Conservation (phyloP, 805 yeast genomes). For the Blastobotrys peoriensis region DNA sequence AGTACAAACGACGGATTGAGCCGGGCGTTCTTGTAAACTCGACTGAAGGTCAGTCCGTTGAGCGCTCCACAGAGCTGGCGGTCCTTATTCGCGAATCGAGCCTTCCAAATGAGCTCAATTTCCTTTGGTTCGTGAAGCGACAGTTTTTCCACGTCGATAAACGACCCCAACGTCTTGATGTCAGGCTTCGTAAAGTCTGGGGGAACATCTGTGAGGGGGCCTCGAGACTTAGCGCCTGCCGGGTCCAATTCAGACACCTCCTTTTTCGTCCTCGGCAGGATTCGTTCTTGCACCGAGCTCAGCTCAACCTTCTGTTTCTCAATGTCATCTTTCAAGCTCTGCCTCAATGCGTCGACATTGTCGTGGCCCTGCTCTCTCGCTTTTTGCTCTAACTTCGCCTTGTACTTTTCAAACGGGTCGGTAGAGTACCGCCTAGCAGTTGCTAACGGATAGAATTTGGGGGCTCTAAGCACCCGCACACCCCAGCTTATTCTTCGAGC, state of each 20-base stretch:
- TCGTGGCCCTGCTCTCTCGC: slow-evolving; percentile 39
- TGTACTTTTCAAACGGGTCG: slow-evolving; percentile 35
- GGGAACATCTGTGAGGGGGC: slow-evolving; percentile 29
- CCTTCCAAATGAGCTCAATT: slow-evolving; percentile 81
- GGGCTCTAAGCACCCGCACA: too few species aligned
- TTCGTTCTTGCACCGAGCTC: background rate
- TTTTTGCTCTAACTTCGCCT: slow-evolving; percentile 36
- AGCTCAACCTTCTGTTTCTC: slow-evolving; percentile 40
- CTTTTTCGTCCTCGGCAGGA: slow-evolving; percentile 4
- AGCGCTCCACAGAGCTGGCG: slow-evolving; percentile 61
- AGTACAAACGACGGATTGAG: slow-evolving; percentile 78
- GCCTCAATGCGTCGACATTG: slow-evolving; percentile 54
- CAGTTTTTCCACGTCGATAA: slow-evolving; percentile 63
- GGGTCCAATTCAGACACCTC: slow-evolving; percentile 9
- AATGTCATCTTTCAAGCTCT: slow-evolving; percentile 55
- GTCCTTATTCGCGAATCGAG: slow-evolving; percentile 63
- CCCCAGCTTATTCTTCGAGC: too few species aligned
- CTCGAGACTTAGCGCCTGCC: slow-evolving; percentile 18
- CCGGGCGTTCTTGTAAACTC: slow-evolving; percentile 59
- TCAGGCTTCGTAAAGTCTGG: slow-evolving; percentile 34
- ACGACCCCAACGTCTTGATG: slow-evolving; percentile 65
- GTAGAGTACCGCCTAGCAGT: slow-evolving; percentile 11
- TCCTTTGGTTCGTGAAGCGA: slow-evolving; percentile 51
- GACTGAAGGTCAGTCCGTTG: slow-evolving; percentile 51
- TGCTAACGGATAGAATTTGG: too few species aligned